Base-by-base conservation (phyloP, 176 grass and related monocot genomes). In the Zea luxurians region DNA sequence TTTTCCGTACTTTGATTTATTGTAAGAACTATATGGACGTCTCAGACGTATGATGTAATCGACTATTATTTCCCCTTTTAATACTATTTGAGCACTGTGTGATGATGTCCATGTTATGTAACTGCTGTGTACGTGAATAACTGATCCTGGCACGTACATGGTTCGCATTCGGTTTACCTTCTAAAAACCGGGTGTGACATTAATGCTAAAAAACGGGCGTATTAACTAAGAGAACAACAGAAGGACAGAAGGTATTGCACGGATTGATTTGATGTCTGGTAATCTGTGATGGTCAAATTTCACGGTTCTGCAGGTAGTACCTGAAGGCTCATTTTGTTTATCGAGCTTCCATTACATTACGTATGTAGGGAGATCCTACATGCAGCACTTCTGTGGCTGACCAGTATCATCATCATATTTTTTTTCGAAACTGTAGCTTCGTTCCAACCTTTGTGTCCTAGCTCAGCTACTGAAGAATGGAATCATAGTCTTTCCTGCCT, bases 191-290 rank as follows among this genome's bases (percentile, higher is more conserved):
- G n/a, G n/a, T n/a, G n/a, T n/a, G n/a, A n/a, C n/a, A n/a, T n/a
- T 89, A 65, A 18, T 81, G 73, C 61, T 91, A 82, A 84, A 86
- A 75, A 77, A 66, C 80, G 3, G 47, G 79, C 79, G 83, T 84
- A 75, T 82, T 71, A 57, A 50, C 58, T 40, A 37, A 59, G 46
- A 76, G 34, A 67, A 52, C 71, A 48, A 15, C 18, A 50, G n/a
- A n/a, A n/a, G n/a, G n/a, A n/a, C n/a, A 27, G 20, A 66, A 41
- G 45, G 11, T 76, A 36, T 53, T 34, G 60, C 59, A 20, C 74
- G 78, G 41, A 48, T 80, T 75, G 86, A 90, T 87, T 72, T 90
- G 69, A 86, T 94, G 87, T 91, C 91, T 70, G 61, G 62, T 73
- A 86, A 91, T 91, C 76, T 88, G 1, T 0, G 27, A 1, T 27